Conservation (phyloP, 2,329 filamentous ascomycete genomes). For the Aspergillus terreus region DNA sequence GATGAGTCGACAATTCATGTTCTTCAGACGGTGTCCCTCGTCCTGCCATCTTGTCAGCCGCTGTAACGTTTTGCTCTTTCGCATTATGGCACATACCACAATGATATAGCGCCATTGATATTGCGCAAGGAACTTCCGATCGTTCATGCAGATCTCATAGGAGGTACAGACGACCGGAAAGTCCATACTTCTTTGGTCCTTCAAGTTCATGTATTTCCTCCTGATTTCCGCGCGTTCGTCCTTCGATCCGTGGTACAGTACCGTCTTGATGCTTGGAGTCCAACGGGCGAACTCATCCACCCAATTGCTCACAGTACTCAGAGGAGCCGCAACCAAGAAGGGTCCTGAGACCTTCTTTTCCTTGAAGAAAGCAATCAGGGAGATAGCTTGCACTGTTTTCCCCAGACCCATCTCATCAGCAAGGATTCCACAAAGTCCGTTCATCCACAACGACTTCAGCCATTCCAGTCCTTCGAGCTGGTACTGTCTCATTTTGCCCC, state of each 20-base stretch:
- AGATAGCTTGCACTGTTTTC: slow-evolving; percentile 89
- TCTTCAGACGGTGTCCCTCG: slow-evolving; percentile 96
- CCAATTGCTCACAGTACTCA: slow-evolving; percentile 95
- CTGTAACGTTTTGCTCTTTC: neutral
- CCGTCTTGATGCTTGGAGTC: slow-evolving; percentile 82
- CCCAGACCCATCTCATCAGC: slow-evolving; percentile 94
- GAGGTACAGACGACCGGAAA: slow-evolving; percentile 94
- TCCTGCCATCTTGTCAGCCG: slow-evolving; percentile 52
- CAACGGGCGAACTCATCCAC: slow-evolving; percentile 88
- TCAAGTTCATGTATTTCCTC: slow-evolving; percentile 62
- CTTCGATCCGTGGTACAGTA: slow-evolving; percentile 86
- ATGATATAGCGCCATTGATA: slow-evolving; percentile 98
- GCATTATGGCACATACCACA: slow-evolving; percentile 54
- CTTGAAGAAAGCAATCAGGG: slow-evolving; percentile 78
- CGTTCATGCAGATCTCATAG: slow-evolving; percentile 93
- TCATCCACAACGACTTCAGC: slow-evolving; percentile 79
- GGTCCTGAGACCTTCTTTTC: slow-evolving; percentile 86
- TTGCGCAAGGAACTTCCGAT: slow-evolving; percentile 73
- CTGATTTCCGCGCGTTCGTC: slow-evolving; percentile 74
- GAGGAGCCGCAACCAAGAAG: slow-evolving; percentile 82
- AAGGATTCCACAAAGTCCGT: slow-evolving; percentile 85
- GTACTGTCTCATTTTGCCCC: slow-evolving; percentile 89
- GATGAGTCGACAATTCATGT: slow-evolving; percentile 88
- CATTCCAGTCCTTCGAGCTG: slow-evolving; percentile 93
- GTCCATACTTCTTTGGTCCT: slow-evolving; percentile 62